phyloP scores from a whole-genome alignment of 140 eudicot genomes.

The Artemisia princeps region DNA sequence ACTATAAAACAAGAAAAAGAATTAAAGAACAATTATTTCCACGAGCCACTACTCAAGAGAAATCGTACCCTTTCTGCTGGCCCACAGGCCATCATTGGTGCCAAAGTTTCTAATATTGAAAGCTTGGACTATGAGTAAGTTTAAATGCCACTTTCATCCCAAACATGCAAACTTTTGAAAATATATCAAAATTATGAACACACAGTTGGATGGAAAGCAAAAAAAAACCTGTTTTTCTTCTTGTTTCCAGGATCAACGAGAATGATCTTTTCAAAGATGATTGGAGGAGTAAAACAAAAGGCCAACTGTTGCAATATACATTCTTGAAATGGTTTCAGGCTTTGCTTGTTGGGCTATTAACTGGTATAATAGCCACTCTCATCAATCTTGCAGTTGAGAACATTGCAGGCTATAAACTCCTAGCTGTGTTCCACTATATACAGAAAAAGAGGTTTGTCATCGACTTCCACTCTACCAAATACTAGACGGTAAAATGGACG shows the following conservation, averaged over 20 bases:
- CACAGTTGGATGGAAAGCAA: no score
- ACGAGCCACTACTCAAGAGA: constrained; percentile 50
- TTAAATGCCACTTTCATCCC: not conserved
- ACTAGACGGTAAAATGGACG: no score
- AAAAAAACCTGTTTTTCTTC: not conserved
- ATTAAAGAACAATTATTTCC: constrained; percentile 39
- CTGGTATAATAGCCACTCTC: constrained; percentile 70
- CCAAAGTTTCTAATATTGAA: constrained; percentile 75
- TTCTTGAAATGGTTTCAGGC: constrained; percentile 74
- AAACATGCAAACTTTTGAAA: not conserved
- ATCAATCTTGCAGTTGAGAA: constrained; percentile 84
- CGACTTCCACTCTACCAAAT: no score
- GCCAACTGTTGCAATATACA: constrained; percentile 56
- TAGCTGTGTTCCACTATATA: constrained; percentile 52
- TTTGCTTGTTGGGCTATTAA: constrained; percentile 72
- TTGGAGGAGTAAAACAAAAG: constrained; percentile 74
- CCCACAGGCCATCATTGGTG: constrained; percentile 64
- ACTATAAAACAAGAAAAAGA: constrained; percentile 40
- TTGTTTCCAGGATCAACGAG: constrained; percentile 61
- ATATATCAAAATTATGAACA: not conserved
- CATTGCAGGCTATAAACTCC: constrained; percentile 79
- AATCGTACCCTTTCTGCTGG: constrained; percentile 51
- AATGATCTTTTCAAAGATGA: constrained; percentile 87
- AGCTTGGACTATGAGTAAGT: constrained; percentile 91
- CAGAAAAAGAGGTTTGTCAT: constrained; percentile 44